Base-by-base conservation (phyloP, 495 filamentous ascomycete genomes). In the Aspergillus panamensis region DNA sequence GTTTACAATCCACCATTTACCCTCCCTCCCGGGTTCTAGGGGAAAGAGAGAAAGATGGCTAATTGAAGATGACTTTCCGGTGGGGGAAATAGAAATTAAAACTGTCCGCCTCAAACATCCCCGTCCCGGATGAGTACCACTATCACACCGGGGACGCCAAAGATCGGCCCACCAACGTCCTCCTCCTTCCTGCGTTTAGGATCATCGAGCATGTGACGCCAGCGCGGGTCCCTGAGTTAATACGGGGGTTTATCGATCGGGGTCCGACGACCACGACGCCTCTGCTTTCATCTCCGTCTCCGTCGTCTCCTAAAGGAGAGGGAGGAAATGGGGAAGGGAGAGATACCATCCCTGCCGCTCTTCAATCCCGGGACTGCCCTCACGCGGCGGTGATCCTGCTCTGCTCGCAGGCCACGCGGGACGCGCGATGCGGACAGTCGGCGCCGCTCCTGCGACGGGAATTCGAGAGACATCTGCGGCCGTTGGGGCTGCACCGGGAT, bases 51-150 rank as follows among this genome's bases (percentile, higher is more conserved):
- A 25, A 2, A 25, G n/a, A n/a, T n/a, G n/a, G 17, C 61, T 62
- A 55, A 62, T 25, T 5, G 25, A 25, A 5, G 25, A 25, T 25
- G 5, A 25, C 25, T 5, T n/a, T n/a, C n/a, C n/a, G n/a, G n/a
- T n/a, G n/a, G n/a, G n/a, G n/a, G n/a, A 5, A 25, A 25, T 55
- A 94, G 91, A 84, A 80, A 64, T 79, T 97, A 60, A 96, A 96
- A 83, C 80, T 97, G 32, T 96, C 92, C 2, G 94, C 94, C 40
- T 96, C 90, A 50, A 94, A 97, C 72, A 94, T 97, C 64, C 89
- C 87, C 32, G 83, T 90, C 6, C 90, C 90, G 12, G 74, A 79
- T 48, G 76, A 84, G 64, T 77, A 82, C 58, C 69, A 80, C 60
- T 62, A 73, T 58, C 70, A 84, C 66, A 6, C 16, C n/a, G 42